phyloP scores from a whole-genome alignment of 495 filamentous ascomycete genomes.

The Podospora comata region DNA sequence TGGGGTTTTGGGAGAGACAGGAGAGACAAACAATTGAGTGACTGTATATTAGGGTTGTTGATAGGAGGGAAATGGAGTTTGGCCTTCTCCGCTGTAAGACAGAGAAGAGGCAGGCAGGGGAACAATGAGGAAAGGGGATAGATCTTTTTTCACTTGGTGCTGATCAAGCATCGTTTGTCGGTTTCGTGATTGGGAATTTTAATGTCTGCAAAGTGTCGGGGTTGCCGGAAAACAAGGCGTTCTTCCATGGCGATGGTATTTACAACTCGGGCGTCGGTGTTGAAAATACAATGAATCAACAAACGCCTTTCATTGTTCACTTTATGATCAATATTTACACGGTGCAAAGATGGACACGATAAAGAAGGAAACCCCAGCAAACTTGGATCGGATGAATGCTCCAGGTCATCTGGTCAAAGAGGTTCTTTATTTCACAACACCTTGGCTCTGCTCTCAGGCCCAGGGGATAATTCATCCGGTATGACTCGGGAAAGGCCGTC shows the following conservation, averaged over 20 bases:
- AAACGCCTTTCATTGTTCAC: not conserved
- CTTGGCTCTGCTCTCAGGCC: not conserved
- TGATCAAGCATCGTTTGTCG: not conserved
- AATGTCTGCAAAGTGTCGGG: not conserved
- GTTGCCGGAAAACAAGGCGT: not conserved
- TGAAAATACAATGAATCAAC: not conserved
- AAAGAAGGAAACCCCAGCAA: not conserved
- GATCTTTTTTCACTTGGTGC: not conserved
- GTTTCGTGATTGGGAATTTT: not conserved
- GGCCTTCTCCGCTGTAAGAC: not conserved
- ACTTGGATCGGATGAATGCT: not conserved
- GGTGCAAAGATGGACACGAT: not conserved
- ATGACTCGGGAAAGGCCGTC: slow-evolving; percentile 1
- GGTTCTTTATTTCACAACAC: not conserved
- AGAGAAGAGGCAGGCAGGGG: not conserved
- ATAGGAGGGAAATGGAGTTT: not conserved
- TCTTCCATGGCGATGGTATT: not conserved
- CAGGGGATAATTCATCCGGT: not conserved
- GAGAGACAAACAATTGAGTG: not conserved
- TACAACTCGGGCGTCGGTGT: not conserved
- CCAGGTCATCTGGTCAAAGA: slow-evolving; percentile 5
- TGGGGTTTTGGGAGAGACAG: not conserved
- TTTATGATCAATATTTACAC: not conserved
- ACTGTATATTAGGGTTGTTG: not conserved
- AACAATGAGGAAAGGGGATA: not conserved